Percentiles rank a stretch among this genome's conserved stretches.
phyloP scores from a whole-genome alignment of 441 rosid genomes.

The Corymbia citriodora region DNA sequence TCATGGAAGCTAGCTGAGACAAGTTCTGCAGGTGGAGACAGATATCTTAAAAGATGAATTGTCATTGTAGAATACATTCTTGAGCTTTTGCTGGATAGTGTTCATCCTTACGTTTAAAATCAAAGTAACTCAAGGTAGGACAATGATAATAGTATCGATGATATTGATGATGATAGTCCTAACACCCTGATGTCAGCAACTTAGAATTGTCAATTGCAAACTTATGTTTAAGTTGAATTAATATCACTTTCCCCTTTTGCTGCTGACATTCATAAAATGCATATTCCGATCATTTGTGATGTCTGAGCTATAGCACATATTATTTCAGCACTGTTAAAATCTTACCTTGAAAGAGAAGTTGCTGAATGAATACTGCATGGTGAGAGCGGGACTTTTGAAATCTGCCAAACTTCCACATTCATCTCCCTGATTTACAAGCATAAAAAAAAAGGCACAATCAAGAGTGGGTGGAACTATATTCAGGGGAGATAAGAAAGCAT shows the following conservation, averaged over 20 bases:
- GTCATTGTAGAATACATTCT: neutral
- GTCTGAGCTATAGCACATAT: neutral
- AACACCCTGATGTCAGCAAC: neutral
- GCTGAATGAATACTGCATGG: conserved; percentile 88
- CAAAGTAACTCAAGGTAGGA: neutral
- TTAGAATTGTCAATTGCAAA: neutral
- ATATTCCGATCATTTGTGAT: neutral
- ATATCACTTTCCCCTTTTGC: neutral
- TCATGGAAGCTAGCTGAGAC: conserved; percentile 91
- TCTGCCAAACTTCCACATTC: conserved; percentile 84
- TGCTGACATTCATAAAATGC: neutral
- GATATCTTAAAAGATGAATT: neutral
- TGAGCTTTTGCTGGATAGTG: neutral
- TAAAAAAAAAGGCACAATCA: neutral
- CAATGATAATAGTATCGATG: neutral
- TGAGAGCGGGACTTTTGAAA: conserved; percentile 52
- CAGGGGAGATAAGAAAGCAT: neutral
- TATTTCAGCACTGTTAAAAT: neutral
- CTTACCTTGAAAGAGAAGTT: conserved; percentile 96
- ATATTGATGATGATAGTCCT: neutral
- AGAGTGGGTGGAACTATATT: neutral
- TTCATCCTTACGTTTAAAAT: neutral
- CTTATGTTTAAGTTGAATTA: neutral
- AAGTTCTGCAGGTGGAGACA: conserved; percentile 53
- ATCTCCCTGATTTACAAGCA: conserved; percentile 55